Conservation (phyloP, 192 early-diverging fungal genomes). For the Coemansia sp. region DNA sequence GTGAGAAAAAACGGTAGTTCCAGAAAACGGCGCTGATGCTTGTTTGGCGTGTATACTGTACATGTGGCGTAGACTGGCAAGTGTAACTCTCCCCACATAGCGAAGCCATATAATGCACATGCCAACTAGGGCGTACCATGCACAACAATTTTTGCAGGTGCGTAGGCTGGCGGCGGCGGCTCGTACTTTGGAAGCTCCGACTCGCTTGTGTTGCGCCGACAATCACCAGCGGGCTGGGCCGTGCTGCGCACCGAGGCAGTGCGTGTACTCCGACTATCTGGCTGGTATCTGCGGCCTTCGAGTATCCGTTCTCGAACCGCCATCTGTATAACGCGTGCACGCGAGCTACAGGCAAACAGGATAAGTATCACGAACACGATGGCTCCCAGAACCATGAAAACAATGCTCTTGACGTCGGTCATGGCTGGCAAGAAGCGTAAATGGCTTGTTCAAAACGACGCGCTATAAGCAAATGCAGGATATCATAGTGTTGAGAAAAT, state of each 20-base stretch:
- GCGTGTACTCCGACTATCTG: not conserved
- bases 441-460: not conserved
- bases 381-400: not conserved
- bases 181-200: slow-evolving; percentile 31
- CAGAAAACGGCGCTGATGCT: not conserved
- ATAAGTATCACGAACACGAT: not conserved
- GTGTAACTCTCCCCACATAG: not conserved
- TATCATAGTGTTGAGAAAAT: not conserved
- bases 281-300: not conserved
- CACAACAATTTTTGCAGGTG: slow-evolving; percentile 9
- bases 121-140: not conserved
- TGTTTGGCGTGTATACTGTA: not conserved
- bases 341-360: slow-evolving; percentile 2
- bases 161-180: slow-evolving; percentile 34
- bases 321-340: not conserved
- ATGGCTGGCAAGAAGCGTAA: slow-evolving; percentile 1
- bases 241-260: not conserved
- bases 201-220: not conserved
- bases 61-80: slow-evolving; percentile 6
- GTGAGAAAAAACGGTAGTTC: not conserved
- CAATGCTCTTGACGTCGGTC: slow-evolving; percentile 7
- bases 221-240: not conserved
- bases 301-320: not conserved
- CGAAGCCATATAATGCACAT: not conserved
- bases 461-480: not conserved